These are phyloP conservation scores for Obba rivulosa DNA, from an alignment of 768 basidiomycete species.

Conservation along the genomic window DNA sequence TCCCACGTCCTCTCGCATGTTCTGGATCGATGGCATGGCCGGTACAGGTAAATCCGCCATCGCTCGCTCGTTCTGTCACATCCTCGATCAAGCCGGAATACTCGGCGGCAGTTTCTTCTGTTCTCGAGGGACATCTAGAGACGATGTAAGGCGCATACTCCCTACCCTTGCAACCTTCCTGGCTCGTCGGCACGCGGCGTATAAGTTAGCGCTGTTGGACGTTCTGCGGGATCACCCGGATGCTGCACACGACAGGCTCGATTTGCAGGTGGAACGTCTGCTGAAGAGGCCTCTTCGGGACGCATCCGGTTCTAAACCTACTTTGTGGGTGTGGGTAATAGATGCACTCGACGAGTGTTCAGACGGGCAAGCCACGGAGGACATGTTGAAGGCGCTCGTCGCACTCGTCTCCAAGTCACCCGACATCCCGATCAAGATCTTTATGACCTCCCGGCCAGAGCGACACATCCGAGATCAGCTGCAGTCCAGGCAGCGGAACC, in stretches of 20 bases:
- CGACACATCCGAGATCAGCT: neutral
- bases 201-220: constrained; percentile 21
- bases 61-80: constrained; percentile 26
- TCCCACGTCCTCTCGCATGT: neutral
- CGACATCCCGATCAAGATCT: neutral
- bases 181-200: constrained; percentile 9
- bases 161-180: constrained; percentile 20
- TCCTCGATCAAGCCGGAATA: constrained; percentile 10
- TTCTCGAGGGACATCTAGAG: constrained; percentile 12
- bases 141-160: constrained; percentile 2
- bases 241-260: neutral
- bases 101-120: constrained; percentile 33
- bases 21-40: constrained; percentile 21
- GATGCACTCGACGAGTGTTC: constrained; percentile 33
- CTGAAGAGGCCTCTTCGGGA: constrained; percentile 6
- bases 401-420: neutral
- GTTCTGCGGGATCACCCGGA: constrained; percentile 4
- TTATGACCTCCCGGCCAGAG: neutral
- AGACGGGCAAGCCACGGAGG: neutral
- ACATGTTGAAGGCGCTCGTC: neutral
- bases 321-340: constrained; percentile 18
- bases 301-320: neutral
- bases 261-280: neutral
- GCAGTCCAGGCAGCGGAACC: too few species aligned
- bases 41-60: constrained; percentile 36